Conservation (phyloP, 2,329 filamentous ascomycete species). For the Trichoderma pleuroti region DNA sequence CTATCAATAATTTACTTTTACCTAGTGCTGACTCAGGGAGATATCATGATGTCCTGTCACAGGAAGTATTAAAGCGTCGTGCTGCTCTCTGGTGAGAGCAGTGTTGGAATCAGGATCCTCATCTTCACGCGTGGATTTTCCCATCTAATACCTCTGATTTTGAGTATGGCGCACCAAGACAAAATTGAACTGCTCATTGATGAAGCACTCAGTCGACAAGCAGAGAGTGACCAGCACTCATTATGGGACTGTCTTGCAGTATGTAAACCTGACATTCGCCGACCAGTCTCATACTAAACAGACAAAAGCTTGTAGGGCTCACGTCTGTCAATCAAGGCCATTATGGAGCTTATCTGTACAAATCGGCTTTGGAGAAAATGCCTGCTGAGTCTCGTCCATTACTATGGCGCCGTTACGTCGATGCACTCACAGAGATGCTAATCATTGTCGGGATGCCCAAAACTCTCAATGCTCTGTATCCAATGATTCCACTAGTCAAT, state of each 20-base stretch:
- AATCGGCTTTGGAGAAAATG: background rate
- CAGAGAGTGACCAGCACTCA: background rate
- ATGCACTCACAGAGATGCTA: slow-evolving; percentile 1
- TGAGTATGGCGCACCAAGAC: background rate
- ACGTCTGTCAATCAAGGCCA: slow-evolving; percentile 1
- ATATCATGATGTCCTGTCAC: background rate
- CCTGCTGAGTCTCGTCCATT: background rate
- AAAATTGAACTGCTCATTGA: background rate
- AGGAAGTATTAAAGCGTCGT: background rate
- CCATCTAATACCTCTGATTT: background rate
- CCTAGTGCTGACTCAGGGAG: background rate
- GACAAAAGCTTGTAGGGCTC: slow-evolving; percentile 7
- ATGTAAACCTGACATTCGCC: background rate
- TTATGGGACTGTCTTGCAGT: background rate
- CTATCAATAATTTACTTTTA: background rate
- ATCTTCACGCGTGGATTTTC: background rate
- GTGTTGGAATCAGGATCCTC: background rate
- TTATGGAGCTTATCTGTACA: background rate
- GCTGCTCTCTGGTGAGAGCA: background rate
- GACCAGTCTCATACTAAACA: background rate
- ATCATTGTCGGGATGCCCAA: slow-evolving; percentile 13
- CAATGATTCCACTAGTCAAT: background rate
- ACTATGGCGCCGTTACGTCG: slow-evolving; percentile 2
- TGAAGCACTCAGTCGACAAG: background rate
- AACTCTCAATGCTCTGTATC: background rate